Percentiles rank a stretch among this genome's conserved stretches.
phyloP scores from a whole-genome alignment of 345 rosid species.

The Eucalyptus curtisii region DNA sequence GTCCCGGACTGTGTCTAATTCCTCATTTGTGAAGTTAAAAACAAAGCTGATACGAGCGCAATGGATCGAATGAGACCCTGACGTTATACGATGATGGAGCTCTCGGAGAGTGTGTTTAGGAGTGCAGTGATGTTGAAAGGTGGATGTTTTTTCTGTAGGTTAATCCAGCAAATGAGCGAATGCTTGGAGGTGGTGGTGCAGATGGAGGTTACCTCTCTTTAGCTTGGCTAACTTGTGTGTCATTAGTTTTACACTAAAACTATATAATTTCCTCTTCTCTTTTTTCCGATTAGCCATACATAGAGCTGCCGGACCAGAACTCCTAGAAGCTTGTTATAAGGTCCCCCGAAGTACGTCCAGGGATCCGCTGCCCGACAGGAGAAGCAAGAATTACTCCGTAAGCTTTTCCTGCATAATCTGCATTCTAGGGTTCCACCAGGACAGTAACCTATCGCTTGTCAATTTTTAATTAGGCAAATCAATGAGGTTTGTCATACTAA shows the following conservation, averaged over 20 bases:
- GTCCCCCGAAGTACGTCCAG: constrained; percentile 62
- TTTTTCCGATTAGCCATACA: constrained; percentile 38
- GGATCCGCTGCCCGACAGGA: constrained; percentile 69
- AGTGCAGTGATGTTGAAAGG: not conserved
- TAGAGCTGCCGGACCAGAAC: constrained; percentile 75
- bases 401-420: not conserved
- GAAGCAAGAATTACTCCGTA: constrained; percentile 88
- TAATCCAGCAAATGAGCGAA: constrained; percentile 72
- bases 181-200: constrained; percentile 96
- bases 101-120: not conserved
- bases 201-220: constrained; percentile 53
- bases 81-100: not conserved
- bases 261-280: not conserved
- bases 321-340: constrained; percentile 49
- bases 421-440: not conserved
- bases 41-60: not conserved
- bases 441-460: not conserved
- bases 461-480: not conserved
- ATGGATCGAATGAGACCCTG: not conserved
- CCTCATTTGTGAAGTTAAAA: not conserved
- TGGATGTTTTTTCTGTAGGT: constrained; percentile 23
- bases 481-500: not conserved
- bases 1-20: not conserved
- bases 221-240: not conserved
- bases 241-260: not conserved